Percentiles rank a stretch among this genome's conserved stretches.
Evolutionary conservation across 805 yeast species (phyloP).

Genomic region (Kazachstania bromeliacearum): DNA sequence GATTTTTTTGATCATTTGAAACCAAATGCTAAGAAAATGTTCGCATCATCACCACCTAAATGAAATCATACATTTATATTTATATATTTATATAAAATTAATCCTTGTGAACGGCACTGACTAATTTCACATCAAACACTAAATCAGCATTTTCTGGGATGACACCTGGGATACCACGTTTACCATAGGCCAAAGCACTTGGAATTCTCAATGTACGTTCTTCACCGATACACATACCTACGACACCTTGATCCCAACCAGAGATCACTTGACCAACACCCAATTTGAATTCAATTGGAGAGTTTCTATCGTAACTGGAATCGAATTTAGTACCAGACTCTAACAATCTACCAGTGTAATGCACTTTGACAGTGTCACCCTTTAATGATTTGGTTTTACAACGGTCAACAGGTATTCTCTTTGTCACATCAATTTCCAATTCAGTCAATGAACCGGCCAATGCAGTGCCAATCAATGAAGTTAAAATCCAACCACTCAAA

Average conservation of each 20-base stretch:
- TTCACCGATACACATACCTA: constrained; percentile 84
- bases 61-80: too few relatives aligned
- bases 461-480: constrained; percentile 4
- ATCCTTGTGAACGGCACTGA: constrained; percentile 7
- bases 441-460: constrained; percentile 22
- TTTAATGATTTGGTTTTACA: constrained; percentile 49
- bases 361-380: constrained; percentile 68
- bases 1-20: constrained; percentile 34
- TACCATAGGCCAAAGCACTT: constrained; percentile 69
- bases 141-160: constrained; percentile 75
- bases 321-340: constrained; percentile 65
- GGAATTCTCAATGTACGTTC: constrained; percentile 74
- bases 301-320: constrained; percentile 52
- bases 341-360: constrained; percentile 63
- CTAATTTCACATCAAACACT: constrained; percentile 27
- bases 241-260: constrained; percentile 88
- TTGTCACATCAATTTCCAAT: constrained; percentile 35
- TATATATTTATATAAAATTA: neutral
- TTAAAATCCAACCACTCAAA: constrained; percentile 1
- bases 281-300: constrained; percentile 61
- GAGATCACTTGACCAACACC: constrained; percentile 74
- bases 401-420: constrained; percentile 39
- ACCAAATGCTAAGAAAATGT: constrained; percentile 27
- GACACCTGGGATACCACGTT: constrained; percentile 62
- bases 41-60: constrained; percentile 10